Base-by-base conservation (phyloP, 768 basidiomycete genomes). In the Grammothele lineata region DNA sequence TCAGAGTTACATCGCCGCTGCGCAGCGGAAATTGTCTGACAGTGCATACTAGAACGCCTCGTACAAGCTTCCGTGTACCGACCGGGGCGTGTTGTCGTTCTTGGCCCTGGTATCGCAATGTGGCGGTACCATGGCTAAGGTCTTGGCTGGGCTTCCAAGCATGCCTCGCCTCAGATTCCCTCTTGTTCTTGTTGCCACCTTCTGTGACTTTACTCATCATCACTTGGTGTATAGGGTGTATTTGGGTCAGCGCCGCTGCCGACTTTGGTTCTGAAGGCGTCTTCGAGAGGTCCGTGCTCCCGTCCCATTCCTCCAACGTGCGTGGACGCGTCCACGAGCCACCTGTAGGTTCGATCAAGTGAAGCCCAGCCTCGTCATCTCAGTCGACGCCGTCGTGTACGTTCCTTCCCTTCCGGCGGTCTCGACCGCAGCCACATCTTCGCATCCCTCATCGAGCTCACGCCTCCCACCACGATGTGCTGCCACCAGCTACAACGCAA, bases 231-330 rank as follows among this genome's bases (percentile, higher is more conserved):
- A 17, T 43, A 68, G 66, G 82, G 37, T 86, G 74, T n/a, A 85
- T 91, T 35, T 92, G 87, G 84, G 86, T 87, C 36, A 82, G 80
- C 57, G 86, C 85, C 12, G 85, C 87, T 15, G 80, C 87, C 14
- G 88, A 91, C 64, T 90, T 91, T 64, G 88, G 84, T n/a, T 69
- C 84, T 17, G 75, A 80, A 51, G 88, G 88, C 9, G 85, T 87
- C 2, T 67, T 84, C 35, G 87, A 92, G 66, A 75, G 89, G 74
- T 81, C 56, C 49, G 66, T 57, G 19, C 24, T 19, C 15, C n/a
- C n/a, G n/a, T n/a, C n/a, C n/a, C n/a, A n/a, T n/a, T n/a, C n/a
- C n/a, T n/a, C n/a, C n/a, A n/a, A 14, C 32, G 25, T 45, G 43
- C 17, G 40, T 40, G 27, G 12, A n/a, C 35, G 7, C 15, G 8